Evolutionary conservation across 192 early-diverging fungal species (phyloP).

Genomic region (Backusella macrospora): DNA sequence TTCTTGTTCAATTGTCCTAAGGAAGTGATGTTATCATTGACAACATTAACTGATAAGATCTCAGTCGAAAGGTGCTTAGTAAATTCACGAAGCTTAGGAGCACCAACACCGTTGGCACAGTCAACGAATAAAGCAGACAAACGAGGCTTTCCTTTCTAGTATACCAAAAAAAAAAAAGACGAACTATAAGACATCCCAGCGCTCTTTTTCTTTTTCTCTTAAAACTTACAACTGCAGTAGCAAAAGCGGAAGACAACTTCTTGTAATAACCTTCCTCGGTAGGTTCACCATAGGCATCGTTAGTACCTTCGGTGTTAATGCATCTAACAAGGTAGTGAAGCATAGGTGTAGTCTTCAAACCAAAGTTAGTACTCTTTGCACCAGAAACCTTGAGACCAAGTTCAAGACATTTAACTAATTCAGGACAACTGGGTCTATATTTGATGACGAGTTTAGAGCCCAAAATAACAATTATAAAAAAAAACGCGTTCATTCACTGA

Average conservation of each 20-base stretch:
- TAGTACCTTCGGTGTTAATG: conserved; percentile 32
- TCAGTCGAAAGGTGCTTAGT: conserved; percentile 65
- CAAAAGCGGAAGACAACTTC: conserved; percentile 87
- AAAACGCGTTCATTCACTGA: background rate
- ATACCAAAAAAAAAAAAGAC: background rate
- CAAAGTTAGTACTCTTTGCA: conserved; percentile 75
- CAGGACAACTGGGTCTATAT: conserved; percentile 79
- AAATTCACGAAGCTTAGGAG: conserved; percentile 84
- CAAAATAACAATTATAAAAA: background rate
- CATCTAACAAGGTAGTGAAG: conserved; percentile 77
- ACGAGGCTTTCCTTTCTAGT: conserved; percentile 68
- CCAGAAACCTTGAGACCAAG: conserved; percentile 80
- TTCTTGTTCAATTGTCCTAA: conserved; percentile 84
- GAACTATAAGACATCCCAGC: background rate
- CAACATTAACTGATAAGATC: conserved; percentile 64
- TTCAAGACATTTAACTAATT: conserved; percentile 76
- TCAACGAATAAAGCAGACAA: conserved; percentile 81
- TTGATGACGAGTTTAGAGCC: background rate
- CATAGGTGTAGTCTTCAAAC: conserved; percentile 94
- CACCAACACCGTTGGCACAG: conserved; percentile 97
- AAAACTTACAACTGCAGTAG: conserved; percentile 71
- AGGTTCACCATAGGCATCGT: conserved; percentile 55
- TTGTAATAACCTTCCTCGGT: conserved; percentile 90
- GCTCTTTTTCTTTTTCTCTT: background rate
- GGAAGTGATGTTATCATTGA: conserved; percentile 74